Evolutionary conservation across 768 basidiomycete genomes (phyloP), one percentile per base, ranked within the genome.

Genomic region (Coprinopsis marcescibilis): DNA sequence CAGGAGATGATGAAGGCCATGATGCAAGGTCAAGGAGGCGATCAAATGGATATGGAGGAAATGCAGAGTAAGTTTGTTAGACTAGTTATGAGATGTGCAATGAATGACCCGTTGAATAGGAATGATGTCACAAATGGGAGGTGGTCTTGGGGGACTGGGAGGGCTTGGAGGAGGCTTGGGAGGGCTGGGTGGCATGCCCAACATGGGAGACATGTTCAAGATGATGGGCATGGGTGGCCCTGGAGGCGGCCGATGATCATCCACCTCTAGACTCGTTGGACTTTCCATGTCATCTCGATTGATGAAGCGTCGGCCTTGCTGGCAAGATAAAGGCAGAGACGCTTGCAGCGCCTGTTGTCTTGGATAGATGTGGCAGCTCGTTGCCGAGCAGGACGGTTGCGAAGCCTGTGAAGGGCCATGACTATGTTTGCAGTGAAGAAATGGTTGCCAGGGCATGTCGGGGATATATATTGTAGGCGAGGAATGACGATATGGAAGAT

Each of bases 1-100:
- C 89, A 93, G 63, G 92, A 95, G 57, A 95, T 95, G 91, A 92
- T 95, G 92, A 89, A 87, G 61, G 84, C 87, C 21, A 93, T 97
- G 89, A 93, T 96, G 88, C 90, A 92, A 57, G 89, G 91, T 8
- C 83, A 89, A 56, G 89, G 88, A 45, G 89, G 89, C 10, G 93
- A 93, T 57, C 82, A 91, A 60, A 71, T 84, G 43, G 91, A 93
- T 59, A 88, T 95, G 86, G 87, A 89, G 50, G 91, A 95, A 63
- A 91, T 94, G 89, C 89, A 92, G 67, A 78, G 90, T 85, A 65
- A 53, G 77, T 66, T 14, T 14, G 48, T 32, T 17, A 24, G 10
- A 21, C 15, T 40, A 15, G 11, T 40, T 11, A 5, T 10, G 10
- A 11, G 6, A 24, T 15, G 25, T 40, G 39, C n/a, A 10, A 49